Percentiles rank a stretch among this genome's conserved stretches.
phyloP scores from a whole-genome alignment of 2,329 filamentous ascomycete species.

The Monosporascus sp. region DNA sequence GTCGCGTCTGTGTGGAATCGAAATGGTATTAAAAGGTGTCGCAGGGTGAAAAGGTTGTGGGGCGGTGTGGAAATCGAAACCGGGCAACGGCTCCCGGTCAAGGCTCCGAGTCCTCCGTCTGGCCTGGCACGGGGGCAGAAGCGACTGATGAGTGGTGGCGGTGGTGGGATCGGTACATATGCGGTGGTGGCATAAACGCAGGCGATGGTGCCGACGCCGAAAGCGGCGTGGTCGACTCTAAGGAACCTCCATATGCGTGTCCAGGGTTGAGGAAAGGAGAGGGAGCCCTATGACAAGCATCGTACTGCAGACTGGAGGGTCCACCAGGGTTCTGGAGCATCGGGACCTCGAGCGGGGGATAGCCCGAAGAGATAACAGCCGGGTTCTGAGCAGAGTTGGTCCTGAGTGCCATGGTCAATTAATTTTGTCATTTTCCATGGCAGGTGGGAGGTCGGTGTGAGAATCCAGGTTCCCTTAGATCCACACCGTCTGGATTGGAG shows the following conservation, averaged over 20 bases:
- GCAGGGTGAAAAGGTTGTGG: constrained; percentile 12
- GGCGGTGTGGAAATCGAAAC: constrained; percentile 4
- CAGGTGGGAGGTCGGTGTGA: constrained; percentile 35
- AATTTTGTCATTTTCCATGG: constrained; percentile 35
- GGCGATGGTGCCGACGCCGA: constrained; percentile 29
- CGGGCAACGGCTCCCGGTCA: not conserved
- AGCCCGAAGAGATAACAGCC: constrained; percentile 37
- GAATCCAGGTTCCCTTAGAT: constrained; percentile 40
- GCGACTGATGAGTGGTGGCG: constrained; percentile 29
- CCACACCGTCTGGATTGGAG: constrained; percentile 58
- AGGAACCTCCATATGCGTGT: constrained; percentile 33
- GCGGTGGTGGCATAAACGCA: constrained; percentile 26
- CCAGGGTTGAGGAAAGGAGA: constrained; percentile 41
- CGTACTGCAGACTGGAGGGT: constrained; percentile 24
- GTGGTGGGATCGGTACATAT: constrained; percentile 29
- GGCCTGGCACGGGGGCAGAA: constrained; percentile 26
- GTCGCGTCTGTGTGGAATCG: constrained; percentile 26
- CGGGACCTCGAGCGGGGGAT: constrained; percentile 38
- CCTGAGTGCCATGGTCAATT: constrained; percentile 53
- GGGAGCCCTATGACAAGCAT: constrained; percentile 32
- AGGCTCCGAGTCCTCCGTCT: constrained; percentile 30
- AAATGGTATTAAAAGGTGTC: constrained; percentile 19
- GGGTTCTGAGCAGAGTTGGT: constrained; percentile 28
- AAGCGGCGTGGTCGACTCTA: constrained; percentile 31
- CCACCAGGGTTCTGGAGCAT: constrained; percentile 15